Conservation (phyloP, 768 basidiomycete genomes). For the Cystofilobasidium macerans region DNA sequence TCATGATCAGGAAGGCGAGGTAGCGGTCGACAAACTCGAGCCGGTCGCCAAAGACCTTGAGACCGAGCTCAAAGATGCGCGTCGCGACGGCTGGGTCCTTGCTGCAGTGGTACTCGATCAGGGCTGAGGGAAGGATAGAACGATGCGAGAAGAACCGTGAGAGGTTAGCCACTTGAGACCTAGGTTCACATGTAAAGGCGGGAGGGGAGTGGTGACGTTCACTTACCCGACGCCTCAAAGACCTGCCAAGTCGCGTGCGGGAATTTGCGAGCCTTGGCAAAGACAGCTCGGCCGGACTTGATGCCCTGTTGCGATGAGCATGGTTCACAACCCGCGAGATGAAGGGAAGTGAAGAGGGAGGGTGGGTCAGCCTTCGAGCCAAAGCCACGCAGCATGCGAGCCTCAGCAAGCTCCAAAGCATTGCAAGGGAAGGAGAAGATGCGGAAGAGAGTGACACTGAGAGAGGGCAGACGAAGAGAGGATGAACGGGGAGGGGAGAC, state of each 20-base stretch:
- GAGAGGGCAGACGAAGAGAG: neutral
- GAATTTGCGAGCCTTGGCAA: constrained; percentile 64
- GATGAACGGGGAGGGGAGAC: neutral
- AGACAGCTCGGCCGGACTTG: constrained; percentile 63
- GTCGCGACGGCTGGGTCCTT: constrained; percentile 67
- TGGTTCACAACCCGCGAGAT: neutral
- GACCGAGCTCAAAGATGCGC: constrained; percentile 84
- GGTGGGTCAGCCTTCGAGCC: too few relatives aligned
- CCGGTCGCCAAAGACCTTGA: constrained; percentile 71
- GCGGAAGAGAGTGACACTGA: too few relatives aligned
- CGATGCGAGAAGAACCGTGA: too few relatives aligned
- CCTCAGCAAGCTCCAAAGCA: too few relatives aligned
- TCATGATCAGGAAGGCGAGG: constrained; percentile 79
- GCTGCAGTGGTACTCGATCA: constrained; percentile 88
- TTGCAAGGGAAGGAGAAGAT: too few relatives aligned
- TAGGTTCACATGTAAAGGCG: neutral
- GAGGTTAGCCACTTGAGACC: too few relatives aligned
- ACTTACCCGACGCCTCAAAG: constrained; percentile 77
- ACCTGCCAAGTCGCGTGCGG: constrained; percentile 64
- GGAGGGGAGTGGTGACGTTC: neutral
- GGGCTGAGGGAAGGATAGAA: constrained; percentile 51
- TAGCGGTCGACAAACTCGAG: constrained; percentile 69
- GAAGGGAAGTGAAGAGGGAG: neutral
- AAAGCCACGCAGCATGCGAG: too few relatives aligned
- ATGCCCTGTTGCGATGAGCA: constrained; percentile 45